A percentile compares a stretch with the other conserved stretches of the same genome.
These are phyloP conservation scores for Talaromyces atroroseus DNA, from an alignment of 2,329 filamentous ascomycete genomes.

Conservation along the genomic window DNA sequence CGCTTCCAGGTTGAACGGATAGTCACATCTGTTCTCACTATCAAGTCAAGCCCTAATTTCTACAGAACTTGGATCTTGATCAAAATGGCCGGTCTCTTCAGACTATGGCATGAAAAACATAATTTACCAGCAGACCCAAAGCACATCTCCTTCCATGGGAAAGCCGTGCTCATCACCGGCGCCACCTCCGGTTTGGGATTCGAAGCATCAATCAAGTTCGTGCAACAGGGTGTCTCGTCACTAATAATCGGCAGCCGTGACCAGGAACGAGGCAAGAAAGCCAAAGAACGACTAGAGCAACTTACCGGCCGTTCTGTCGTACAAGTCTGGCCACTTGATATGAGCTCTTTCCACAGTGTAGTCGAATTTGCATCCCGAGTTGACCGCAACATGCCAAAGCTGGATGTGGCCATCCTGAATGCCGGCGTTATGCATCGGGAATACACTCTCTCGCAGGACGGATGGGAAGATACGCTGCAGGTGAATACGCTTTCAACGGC, in stretches of 20 bases:
- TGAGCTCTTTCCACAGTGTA: conserved; percentile 43
- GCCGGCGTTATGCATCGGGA: conserved; percentile 39
- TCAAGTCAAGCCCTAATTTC: background rate
- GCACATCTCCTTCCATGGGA: conserved; percentile 37
- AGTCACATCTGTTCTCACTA: background rate
- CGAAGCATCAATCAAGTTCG: conserved; percentile 46
- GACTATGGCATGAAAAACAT: conserved; percentile 10
- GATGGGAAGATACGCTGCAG: conserved; percentile 51
- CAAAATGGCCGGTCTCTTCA: conserved; percentile 9
- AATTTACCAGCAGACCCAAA: conserved; percentile 33
- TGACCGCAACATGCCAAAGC: conserved; percentile 22
- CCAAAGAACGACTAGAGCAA: conserved; percentile 36
- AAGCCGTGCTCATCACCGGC: conserved; percentile 47
- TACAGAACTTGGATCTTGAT: background rate
- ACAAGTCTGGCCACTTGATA: conserved; percentile 43
- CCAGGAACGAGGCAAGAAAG: conserved; percentile 36
- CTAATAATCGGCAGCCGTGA: conserved; percentile 46
- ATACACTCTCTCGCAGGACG: conserved; percentile 35
- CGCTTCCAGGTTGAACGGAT: background rate
- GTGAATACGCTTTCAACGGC: conserved; percentile 55
- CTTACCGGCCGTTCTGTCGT: conserved; percentile 29
- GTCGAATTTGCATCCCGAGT: conserved; percentile 37
- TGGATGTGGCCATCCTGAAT: conserved; percentile 45
- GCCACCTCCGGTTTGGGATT: conserved; percentile 48
- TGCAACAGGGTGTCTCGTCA: conserved; percentile 35